A percentile compares a stretch with the other conserved stretches of the same genome.
Conservation (phyloP, 2,329 filamentous ascomycete species). For the Cadophora sp. region DNA sequence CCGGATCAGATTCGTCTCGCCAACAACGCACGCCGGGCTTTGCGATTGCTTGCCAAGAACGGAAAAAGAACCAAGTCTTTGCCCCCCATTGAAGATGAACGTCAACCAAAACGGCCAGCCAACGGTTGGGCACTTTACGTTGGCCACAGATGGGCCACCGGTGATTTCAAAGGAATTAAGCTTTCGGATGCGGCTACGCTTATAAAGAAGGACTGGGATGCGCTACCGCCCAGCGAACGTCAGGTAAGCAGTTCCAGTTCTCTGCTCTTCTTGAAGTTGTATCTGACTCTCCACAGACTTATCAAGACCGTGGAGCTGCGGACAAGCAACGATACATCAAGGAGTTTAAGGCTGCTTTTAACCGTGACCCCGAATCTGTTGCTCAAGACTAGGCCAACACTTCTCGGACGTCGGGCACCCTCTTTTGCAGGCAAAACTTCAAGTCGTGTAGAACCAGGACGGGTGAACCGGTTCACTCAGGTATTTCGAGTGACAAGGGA, state of each 20-base stretch:
- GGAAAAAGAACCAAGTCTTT: not conserved
- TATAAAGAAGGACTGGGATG: slow-evolving; percentile 55
- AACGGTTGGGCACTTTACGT: slow-evolving; percentile 53
- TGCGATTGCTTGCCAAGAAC: slow-evolving; percentile 32
- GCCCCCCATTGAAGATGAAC: slow-evolving; percentile 58
- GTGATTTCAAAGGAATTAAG: slow-evolving; percentile 57
- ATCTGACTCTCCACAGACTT: slow-evolving; percentile 37
- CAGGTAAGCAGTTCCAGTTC: slow-evolving; percentile 42
- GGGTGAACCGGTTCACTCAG: no score
- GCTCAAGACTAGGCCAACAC: not conserved
- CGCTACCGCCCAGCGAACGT: slow-evolving; percentile 53
- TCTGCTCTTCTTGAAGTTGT: not conserved
- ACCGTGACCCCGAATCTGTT: not conserved
- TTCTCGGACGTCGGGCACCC: no score
- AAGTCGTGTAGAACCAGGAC: not conserved
- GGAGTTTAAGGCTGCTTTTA: slow-evolving; percentile 44
- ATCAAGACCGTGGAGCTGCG: slow-evolving; percentile 39
- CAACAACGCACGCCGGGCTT: slow-evolving; percentile 59
- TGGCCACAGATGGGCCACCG: slow-evolving; percentile 51
- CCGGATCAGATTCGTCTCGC: slow-evolving; percentile 63
- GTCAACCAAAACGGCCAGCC: slow-evolving; percentile 53
- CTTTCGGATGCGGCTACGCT: slow-evolving; percentile 50
- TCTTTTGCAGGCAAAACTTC: not conserved
- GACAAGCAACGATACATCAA: slow-evolving; percentile 41
- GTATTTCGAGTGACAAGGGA: not conserved